phyloP scores from a whole-genome alignment of 139 green algal species.

The Chlamydomonas schloesseri region DNA sequence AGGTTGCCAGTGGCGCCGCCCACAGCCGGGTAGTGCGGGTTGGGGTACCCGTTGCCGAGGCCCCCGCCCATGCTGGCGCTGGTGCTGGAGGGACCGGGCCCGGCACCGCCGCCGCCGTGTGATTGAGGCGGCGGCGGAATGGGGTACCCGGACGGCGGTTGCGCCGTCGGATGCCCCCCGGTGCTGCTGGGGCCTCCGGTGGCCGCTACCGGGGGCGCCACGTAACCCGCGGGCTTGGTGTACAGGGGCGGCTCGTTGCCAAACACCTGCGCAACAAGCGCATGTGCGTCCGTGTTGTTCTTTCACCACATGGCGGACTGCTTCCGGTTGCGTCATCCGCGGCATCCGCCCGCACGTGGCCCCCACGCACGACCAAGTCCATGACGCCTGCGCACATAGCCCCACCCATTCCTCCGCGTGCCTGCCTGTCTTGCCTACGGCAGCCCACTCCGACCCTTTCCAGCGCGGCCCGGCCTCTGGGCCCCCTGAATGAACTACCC shows the following conservation, averaged over 20 bases:
- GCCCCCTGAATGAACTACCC: no score
- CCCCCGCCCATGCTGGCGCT: background rate
- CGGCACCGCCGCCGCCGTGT: background rate
- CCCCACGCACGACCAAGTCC: no score
- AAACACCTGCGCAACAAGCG: slow-evolving; percentile 76
- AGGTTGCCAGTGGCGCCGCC: background rate
- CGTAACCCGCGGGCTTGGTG: slow-evolving; percentile 70
- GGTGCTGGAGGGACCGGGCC: no score
- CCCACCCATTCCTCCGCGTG: no score
- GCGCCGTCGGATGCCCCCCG: background rate
- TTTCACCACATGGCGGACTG: no score
- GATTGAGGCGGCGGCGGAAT: background rate
- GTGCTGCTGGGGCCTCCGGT: background rate
- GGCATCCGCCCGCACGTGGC: no score
- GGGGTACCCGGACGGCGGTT: slow-evolving; percentile 5
- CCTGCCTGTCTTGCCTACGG: no score
- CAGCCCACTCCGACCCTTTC: no score
- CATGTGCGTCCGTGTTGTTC: no score
- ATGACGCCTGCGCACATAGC: no score
- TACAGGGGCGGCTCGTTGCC: slow-evolving; percentile 89
- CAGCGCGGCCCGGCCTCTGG: no score
- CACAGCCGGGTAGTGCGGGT: background rate
- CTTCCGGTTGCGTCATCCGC: no score
- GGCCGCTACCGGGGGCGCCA: background rate
- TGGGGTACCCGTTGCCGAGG: background rate